phyloP scores from a whole-genome alignment of 2,329 filamentous ascomycete species.

The Dactylellina haptotyla region DNA sequence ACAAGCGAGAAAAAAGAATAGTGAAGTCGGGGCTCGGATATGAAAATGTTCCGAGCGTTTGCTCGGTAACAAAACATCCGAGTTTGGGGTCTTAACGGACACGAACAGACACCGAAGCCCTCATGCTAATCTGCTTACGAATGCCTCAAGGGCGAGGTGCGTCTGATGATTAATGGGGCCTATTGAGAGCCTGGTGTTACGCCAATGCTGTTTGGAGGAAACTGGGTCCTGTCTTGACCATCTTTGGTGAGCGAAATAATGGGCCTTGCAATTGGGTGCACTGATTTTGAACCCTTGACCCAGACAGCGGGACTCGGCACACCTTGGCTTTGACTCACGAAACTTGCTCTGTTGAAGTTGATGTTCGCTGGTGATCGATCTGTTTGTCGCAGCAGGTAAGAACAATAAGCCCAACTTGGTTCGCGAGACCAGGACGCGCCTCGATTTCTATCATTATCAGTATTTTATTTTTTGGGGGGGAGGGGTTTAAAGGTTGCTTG shows the following conservation, averaged over 20 bases:
- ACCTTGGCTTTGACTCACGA: constrained; percentile 49
- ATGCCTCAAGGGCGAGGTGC: constrained; percentile 45
- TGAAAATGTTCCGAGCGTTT: constrained; percentile 39
- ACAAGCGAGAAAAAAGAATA: background rate
- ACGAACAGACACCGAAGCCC: constrained; percentile 32
- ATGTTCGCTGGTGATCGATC: constrained; percentile 10
- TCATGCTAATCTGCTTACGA: constrained; percentile 38
- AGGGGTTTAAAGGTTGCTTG: too few species aligned
- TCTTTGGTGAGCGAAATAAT: constrained; percentile 46
- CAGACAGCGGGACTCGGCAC: constrained; percentile 45
- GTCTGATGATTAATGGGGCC: constrained; percentile 52
- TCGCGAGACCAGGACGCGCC: constrained; percentile 18
- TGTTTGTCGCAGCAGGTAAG: constrained; percentile 3
- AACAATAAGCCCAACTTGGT: background rate
- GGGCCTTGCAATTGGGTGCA: constrained; percentile 45
- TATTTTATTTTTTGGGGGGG: too few species aligned
- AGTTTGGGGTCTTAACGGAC: constrained; percentile 27
- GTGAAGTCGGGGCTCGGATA: constrained; percentile 47
- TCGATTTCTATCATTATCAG: background rate
- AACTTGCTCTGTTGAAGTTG: constrained; percentile 23
- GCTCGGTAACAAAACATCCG: constrained; percentile 50
- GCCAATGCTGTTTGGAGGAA: constrained; percentile 15
- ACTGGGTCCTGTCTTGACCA: constrained; percentile 23
- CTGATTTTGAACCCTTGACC: constrained; percentile 25
- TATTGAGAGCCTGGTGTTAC: background rate